Evolutionary conservation across 768 basidiomycete genomes (phyloP).

Genomic region (Mycena galopus): DNA sequence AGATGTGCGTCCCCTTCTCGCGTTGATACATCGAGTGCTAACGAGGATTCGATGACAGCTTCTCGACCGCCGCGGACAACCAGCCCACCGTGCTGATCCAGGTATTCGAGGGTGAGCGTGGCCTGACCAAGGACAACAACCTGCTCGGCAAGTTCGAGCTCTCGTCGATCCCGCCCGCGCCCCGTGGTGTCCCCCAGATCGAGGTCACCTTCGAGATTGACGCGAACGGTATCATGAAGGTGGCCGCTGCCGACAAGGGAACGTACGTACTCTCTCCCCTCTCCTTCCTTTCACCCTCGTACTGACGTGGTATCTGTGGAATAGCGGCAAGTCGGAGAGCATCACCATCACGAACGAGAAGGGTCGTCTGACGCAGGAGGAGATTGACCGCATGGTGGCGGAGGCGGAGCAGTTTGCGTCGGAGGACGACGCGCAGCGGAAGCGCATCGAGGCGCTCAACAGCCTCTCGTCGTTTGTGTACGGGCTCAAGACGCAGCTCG

Average conservation of each 20-base stretch:
- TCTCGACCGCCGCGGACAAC: slow-evolving; percentile 90
- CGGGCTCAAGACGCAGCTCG: slow-evolving; percentile 88
- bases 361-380: slow-evolving; percentile 89
- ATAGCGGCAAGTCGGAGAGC: slow-evolving; percentile 85
- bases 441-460: slow-evolving; percentile 90
- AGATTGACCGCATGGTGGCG: slow-evolving; percentile 95
- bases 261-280: slow-evolving; percentile 65
- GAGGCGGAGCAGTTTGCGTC: slow-evolving; percentile 93
- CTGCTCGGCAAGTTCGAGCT: slow-evolving; percentile 97
- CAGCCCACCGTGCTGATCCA: slow-evolving; percentile 97
- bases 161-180: slow-evolving; percentile 91
- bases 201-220: slow-evolving; percentile 98
- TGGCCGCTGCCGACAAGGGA: slow-evolving; percentile 93
- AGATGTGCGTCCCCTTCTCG: slow-evolving; percentile 70
- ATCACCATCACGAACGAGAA: slow-evolving; percentile 98
- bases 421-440: slow-evolving; percentile 84
- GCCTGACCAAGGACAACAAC: slow-evolving; percentile 98
- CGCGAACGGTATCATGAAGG: slow-evolving; percentile 96
- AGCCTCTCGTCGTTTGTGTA: slow-evolving; percentile 85
- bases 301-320: slow-evolving; percentile 5
- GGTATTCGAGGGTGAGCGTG: slow-evolving; percentile 97
- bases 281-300: neutral
- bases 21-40: slow-evolving; percentile 28
- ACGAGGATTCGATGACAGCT: slow-evolving; percentile 55
- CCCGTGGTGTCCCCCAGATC: slow-evolving; percentile 97